Conservation (phyloP, 352 stramenopile genomes). For the Phytopythium sindhum region DNA sequence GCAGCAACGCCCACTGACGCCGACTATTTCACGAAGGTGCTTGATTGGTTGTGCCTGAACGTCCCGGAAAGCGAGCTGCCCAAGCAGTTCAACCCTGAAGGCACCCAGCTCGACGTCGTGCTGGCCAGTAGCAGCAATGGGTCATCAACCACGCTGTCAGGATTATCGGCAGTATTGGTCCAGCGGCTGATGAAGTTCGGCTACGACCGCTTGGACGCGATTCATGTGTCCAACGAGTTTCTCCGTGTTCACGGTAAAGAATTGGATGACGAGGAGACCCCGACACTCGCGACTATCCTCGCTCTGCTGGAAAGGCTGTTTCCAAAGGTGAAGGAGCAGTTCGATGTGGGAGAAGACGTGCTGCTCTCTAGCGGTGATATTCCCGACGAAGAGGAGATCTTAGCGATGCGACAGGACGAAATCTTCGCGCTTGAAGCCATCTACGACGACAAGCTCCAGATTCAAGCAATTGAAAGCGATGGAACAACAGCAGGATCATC, state of each 20-base stretch:
- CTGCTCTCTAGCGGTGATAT: not conserved
- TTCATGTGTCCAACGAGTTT: slow-evolving; percentile 43
- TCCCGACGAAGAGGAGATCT: slow-evolving; percentile 38
- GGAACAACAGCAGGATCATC: slow-evolving; percentile 5
- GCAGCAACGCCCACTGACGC: slow-evolving; percentile 24
- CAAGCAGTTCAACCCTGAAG: slow-evolving; percentile 83
- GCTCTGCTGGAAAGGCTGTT: slow-evolving; percentile 37
- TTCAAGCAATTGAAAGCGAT: slow-evolving; percentile 16
- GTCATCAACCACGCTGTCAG: slow-evolving; percentile 3
- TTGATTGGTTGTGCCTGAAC: slow-evolving; percentile 85
- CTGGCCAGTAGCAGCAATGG: slow-evolving; percentile 15
- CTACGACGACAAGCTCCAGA: slow-evolving; percentile 67
- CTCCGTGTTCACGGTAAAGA: slow-evolving; percentile 17
- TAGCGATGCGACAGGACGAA: slow-evolving; percentile 62
- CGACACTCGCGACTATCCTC: slow-evolving; percentile 34
- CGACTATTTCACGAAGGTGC: slow-evolving; percentile 34
- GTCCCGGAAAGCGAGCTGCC: slow-evolving; percentile 70
- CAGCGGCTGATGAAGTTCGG: slow-evolving; percentile 78
- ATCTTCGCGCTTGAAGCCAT: slow-evolving; percentile 80
- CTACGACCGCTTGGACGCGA: slow-evolving; percentile 58
- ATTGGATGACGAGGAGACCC: slow-evolving; percentile 23
- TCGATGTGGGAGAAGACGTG: slow-evolving; percentile 22
- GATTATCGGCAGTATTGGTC: slow-evolving; percentile 37
- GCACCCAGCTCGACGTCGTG: slow-evolving; percentile 89
- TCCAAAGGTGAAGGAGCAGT: slow-evolving; percentile 39